Conservation (phyloP, 106 monocot species). For the Allium sativum region DNA sequence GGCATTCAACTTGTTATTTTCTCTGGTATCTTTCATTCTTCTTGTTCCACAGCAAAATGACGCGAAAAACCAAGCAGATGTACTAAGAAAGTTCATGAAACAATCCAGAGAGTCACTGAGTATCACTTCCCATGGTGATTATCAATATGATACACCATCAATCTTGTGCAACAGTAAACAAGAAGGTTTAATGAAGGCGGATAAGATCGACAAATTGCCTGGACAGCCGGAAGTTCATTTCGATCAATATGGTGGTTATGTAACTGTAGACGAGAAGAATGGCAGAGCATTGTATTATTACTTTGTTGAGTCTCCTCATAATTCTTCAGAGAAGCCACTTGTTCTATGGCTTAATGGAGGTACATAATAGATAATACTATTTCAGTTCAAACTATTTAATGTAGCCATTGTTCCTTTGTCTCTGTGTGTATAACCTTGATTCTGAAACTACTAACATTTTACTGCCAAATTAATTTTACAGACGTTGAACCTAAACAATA, state of each 20-base stretch:
- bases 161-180: neutral
- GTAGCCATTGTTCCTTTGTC: no score
- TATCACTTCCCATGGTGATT: neutral
- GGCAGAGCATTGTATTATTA: constrained; percentile 52
- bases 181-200: constrained; percentile 15
- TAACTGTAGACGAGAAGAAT: constrained; percentile 22
- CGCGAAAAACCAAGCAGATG: constrained; percentile 3
- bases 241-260: constrained; percentile 32
- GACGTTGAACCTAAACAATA: no score
- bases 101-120: constrained; percentile 2
- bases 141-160: neutral
- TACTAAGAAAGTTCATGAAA: constrained; percentile 12
- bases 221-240: constrained; percentile 39
- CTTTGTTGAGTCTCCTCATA: constrained; percentile 29
- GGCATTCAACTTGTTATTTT: neutral
- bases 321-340: constrained; percentile 19
- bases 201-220: constrained; percentile 27
- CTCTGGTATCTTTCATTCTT: neutral
- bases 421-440: no score
- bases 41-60: neutral
- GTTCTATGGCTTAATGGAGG: constrained; percentile 60
- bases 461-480: neutral
- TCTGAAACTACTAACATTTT: no score
- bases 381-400: no score
- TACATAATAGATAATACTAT: constrained; percentile 4